These are phyloP conservation scores for Puccinia coronata DNA, from an alignment of 1,284 basidiomycete species.

Conservation along the genomic window DNA sequence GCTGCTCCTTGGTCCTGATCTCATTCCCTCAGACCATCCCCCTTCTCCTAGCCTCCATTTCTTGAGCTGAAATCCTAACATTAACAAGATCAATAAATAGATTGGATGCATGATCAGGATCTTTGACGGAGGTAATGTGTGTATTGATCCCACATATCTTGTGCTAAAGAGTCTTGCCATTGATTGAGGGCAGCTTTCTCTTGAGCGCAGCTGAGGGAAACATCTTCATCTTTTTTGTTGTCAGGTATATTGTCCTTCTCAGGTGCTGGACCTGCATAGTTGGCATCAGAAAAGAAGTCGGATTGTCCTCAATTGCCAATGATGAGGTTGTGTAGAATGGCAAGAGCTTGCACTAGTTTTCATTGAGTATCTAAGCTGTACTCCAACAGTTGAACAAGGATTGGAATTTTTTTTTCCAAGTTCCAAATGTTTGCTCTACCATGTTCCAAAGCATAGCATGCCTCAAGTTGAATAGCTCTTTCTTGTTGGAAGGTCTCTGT, in stretches of 20 bases:
- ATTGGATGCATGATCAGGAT: background rate
- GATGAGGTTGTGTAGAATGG: background rate
- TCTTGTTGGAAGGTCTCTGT: slow-evolving; percentile 41
- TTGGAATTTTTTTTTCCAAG: slow-evolving; percentile 39
- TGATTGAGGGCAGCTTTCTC: background rate
- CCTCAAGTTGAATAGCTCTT: slow-evolving; percentile 51
- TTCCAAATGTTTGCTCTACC: slow-evolving; percentile 51
- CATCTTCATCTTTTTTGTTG: too few relatives aligned
- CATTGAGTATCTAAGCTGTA: background rate
- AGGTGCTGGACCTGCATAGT: background rate
- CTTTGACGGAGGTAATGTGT: background rate
- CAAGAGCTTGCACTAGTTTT: background rate
- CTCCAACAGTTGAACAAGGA: background rate
- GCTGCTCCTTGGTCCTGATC: too few relatives aligned
- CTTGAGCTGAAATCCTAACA: too few relatives aligned
- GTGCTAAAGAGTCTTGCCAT: background rate
- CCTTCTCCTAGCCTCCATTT: too few relatives aligned
- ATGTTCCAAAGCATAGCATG: slow-evolving; percentile 49
- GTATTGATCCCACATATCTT: slow-evolving; percentile 17
- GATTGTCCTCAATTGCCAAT: background rate
- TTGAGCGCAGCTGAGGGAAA: background rate
- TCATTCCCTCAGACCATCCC: too few relatives aligned
- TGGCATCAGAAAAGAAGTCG: background rate
- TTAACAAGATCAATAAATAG: background rate
- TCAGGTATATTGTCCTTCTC: too few relatives aligned